Evolutionary conservation across 2,329 filamentous ascomycete species (phyloP).

Genomic region (Epichloe brachyelytri): DNA sequence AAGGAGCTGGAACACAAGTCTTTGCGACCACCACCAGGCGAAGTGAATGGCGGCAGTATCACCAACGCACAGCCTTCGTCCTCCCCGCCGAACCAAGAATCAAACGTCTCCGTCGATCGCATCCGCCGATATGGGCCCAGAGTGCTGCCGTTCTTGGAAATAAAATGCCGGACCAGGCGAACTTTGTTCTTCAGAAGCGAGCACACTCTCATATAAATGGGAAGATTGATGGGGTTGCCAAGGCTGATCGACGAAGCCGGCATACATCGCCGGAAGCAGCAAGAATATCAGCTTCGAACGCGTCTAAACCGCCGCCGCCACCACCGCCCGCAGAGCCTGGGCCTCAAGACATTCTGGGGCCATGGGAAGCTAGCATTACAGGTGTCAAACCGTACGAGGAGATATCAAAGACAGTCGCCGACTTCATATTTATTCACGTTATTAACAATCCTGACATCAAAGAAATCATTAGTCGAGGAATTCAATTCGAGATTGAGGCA

Average conservation of each 20-base stretch:
- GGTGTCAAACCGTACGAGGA: slow-evolving; percentile 61
- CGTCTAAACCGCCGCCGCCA: slow-evolving; percentile 9
- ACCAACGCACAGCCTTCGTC: slow-evolving; percentile 13
- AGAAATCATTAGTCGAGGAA: slow-evolving; percentile 48
- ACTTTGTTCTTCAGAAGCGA: slow-evolving; percentile 32
- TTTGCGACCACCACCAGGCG: slow-evolving; percentile 34
- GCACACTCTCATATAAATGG: slow-evolving; percentile 25
- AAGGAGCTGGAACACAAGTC: slow-evolving; percentile 39
- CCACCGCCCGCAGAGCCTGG: slow-evolving; percentile 16
- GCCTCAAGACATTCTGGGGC: slow-evolving; percentile 30
- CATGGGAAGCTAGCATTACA: slow-evolving; percentile 57
- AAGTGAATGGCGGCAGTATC: slow-evolving; percentile 29
- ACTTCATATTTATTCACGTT: slow-evolving; percentile 66
- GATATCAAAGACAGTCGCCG: slow-evolving; percentile 60
- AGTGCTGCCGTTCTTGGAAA: slow-evolving; percentile 22
- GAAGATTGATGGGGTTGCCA: slow-evolving; percentile 18
- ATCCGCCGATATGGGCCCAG: slow-evolving; percentile 37
- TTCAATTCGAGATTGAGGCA: slow-evolving; percentile 84
- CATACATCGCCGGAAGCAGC: slow-evolving; percentile 35
- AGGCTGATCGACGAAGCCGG: slow-evolving; percentile 25
- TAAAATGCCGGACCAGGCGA: slow-evolving; percentile 27
- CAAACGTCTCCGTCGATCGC: slow-evolving; percentile 24
- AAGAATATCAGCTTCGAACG: slow-evolving; percentile 16
- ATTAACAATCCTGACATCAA: slow-evolving; percentile 53
- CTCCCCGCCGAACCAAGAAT: slow-evolving; percentile 24